Evolutionary conservation across 176 grass and related monocot species (phyloP).

Genomic region (Phoenix dactylifera): DNA sequence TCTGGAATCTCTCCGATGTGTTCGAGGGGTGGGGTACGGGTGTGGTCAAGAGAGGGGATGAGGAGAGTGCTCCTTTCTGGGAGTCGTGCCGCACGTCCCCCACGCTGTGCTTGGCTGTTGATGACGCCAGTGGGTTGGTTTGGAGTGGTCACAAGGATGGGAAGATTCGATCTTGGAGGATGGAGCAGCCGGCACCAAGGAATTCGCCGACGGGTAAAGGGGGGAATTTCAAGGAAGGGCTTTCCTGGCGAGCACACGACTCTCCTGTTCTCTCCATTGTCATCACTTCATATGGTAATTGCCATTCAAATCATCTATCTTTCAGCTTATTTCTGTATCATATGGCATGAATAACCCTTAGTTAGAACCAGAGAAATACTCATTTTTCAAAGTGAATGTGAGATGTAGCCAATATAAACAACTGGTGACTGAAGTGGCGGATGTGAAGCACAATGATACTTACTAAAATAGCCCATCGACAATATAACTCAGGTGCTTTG

Average conservation of each 20-base stretch:
- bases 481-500: no score
- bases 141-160: constrained; percentile 75
- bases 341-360: no score
- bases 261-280: constrained; percentile 46
- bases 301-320: not conserved
- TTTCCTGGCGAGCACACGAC: constrained; percentile 51
- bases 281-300: constrained; percentile 57
- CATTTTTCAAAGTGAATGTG: no score
- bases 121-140: constrained; percentile 40
- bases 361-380: no score
- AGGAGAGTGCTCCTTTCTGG: constrained; percentile 39
- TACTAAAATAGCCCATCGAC: no score
- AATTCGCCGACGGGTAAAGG: constrained; percentile 7
- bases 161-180: constrained; percentile 46
- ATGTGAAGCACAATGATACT: no score
- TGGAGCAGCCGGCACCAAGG: not conserved
- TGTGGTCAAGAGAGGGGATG: constrained; percentile 45
- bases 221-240: constrained; percentile 23
- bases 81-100: constrained; percentile 44
- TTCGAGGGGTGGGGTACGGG: constrained; percentile 11
- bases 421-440: no score
- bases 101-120: constrained; percentile 38
- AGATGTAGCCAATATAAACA: no score
- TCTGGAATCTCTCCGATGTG: constrained; percentile 48
- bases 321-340: no score